Conservation (phyloP, 306 rosid genomes). For the Acacia acuminata region DNA sequence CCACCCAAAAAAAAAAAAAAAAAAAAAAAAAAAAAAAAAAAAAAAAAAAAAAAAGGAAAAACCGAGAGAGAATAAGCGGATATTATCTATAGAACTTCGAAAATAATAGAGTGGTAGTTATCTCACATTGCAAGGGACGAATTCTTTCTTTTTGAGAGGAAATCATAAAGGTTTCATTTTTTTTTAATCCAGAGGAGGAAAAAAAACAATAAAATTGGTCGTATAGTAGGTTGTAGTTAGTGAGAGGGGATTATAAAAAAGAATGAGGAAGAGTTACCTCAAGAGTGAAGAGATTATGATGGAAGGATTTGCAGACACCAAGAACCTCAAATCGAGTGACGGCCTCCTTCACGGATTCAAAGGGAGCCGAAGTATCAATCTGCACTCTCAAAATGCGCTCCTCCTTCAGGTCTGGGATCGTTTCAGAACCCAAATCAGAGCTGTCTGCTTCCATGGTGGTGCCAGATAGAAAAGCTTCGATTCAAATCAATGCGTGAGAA, state of each 20-base stretch:
- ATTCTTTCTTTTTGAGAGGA: neutral
- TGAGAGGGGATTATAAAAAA: neutral
- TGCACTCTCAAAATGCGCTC: constrained; percentile 48
- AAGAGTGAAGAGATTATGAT: constrained; percentile 31
- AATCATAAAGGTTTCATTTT: neutral
- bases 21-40: neutral
- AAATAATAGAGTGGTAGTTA: neutral
- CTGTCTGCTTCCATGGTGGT: neutral
- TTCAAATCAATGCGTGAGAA: neutral
- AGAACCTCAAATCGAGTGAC: constrained; percentile 76
- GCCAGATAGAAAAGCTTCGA: neutral
- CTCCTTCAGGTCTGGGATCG: neutral
- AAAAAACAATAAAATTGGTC: neutral
- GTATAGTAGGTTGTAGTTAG: neutral
- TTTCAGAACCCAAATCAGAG: neutral
- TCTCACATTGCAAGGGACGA: neutral
- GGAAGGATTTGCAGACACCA: constrained; percentile 78
- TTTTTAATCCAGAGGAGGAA: neutral
- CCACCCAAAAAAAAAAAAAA: neutral
- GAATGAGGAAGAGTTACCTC: constrained; percentile 43
- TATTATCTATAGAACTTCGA: neutral
- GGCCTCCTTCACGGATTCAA: constrained; percentile 86
- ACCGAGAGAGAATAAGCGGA: neutral
- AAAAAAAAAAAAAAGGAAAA: neutral
- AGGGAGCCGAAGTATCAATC: constrained; percentile 92